Evolutionary conservation across 495 filamentous ascomycete genomes (phyloP).

Genomic region (Articulospora tetracladia): DNA sequence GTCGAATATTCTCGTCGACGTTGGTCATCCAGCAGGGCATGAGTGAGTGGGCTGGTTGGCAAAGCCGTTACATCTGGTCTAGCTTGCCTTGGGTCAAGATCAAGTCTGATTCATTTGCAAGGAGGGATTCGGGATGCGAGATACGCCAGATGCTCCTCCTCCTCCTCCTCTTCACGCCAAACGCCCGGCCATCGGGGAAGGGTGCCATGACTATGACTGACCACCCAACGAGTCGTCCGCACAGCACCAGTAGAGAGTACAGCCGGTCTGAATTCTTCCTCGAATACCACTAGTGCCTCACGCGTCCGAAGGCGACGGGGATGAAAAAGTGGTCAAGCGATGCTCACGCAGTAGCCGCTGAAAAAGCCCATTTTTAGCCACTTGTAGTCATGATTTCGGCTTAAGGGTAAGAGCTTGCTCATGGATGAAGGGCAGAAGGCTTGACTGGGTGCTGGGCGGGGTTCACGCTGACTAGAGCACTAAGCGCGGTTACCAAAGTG

Average conservation of each 20-base stretch:
- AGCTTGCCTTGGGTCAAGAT: too few species aligned
- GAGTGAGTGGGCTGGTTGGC: too few species aligned
- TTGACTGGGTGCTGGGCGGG: constrained; percentile 9
- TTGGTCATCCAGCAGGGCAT: neutral
- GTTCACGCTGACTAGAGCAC: constrained; percentile 12
- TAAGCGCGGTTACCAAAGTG: constrained; percentile 9
- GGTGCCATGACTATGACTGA: too few species aligned
- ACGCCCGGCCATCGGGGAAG: neutral
- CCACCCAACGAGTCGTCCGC: too few species aligned
- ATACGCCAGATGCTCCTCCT: neutral
- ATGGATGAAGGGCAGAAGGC: constrained; percentile 2
- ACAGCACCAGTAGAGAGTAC: neutral
- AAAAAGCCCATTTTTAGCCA: neutral
- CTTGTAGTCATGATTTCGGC: constrained; percentile 1
- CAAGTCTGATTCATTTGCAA: neutral
- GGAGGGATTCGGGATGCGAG: neutral
- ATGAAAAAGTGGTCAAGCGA: neutral
- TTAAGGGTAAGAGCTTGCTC: neutral
- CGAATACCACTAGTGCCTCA: neutral
- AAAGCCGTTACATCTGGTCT: too few species aligned
- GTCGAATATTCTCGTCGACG: neutral
- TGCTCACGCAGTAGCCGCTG: neutral
- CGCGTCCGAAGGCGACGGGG: neutral
- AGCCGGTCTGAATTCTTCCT: neutral
- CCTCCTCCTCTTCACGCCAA: neutral